Conservation (phyloP, 2,329 filamentous ascomycete species). For the Xylaria sp. region DNA sequence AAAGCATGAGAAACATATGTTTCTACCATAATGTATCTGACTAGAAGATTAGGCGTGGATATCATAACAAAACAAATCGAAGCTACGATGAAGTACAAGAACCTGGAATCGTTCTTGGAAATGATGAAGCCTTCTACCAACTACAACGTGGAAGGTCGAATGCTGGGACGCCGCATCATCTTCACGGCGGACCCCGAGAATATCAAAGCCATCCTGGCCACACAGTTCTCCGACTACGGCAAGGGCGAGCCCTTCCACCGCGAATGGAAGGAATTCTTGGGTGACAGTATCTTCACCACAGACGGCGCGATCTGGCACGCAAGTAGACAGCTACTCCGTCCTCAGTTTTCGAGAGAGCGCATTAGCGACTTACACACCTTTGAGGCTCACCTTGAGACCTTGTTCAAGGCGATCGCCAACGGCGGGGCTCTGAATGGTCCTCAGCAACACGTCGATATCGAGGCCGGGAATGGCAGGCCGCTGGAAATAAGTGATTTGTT, state of each 20-base stretch:
- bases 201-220: constrained; percentile 87
- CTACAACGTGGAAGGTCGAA: constrained; percentile 69
- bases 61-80: constrained; percentile 68
- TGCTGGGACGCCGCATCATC: constrained; percentile 68
- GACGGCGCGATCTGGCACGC: constrained; percentile 83
- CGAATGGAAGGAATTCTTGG: constrained; percentile 80
- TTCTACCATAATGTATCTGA: constrained; percentile 4
- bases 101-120: constrained; percentile 69
- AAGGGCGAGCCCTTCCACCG: constrained; percentile 79
- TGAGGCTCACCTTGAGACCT: constrained; percentile 77
- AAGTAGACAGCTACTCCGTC: constrained; percentile 82
- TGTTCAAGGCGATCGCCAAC: constrained; percentile 75
- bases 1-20: constrained; percentile 18
- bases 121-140: constrained; percentile 57
- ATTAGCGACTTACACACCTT: constrained; percentile 84
- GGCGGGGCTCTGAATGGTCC: constrained; percentile 67
- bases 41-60: constrained; percentile 66
- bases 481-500: constrained; percentile 81
- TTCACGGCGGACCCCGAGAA: constrained; percentile 88
- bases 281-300: constrained; percentile 81
- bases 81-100: constrained; percentile 62
- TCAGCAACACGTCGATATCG: constrained; percentile 70
- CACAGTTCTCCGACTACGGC: constrained; percentile 86
- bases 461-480: constrained; percentile 68
- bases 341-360: constrained; percentile 87